Percentiles rank a stretch among this genome's conserved stretches.
Conservation (phyloP, 306 rosid genomes). For the Lathyrus sativus region DNA sequence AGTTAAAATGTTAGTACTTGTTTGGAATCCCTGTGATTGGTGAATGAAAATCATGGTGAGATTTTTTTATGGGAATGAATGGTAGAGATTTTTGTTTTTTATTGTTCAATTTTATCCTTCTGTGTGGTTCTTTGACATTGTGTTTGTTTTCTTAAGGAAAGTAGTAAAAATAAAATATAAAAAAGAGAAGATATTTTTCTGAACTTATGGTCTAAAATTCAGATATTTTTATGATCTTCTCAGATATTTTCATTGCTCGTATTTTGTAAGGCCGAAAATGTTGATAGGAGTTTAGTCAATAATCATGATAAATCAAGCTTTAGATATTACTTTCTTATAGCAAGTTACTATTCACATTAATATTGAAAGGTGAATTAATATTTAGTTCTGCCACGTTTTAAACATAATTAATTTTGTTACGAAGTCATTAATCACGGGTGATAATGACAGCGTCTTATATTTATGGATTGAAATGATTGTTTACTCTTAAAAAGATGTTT, state of each 20-base stretch:
- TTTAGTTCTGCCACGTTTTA: too few species aligned
- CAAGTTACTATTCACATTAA: too few species aligned
- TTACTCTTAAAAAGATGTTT: too few species aligned
- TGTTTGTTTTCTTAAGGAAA: neutral
- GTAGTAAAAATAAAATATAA: neutral
- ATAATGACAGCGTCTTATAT: too few species aligned
- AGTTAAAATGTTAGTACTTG: neutral
- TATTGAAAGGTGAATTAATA: too few species aligned
- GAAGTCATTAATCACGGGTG: too few species aligned
- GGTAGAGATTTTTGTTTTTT: neutral
- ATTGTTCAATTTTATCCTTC: neutral
- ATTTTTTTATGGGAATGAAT: slow-evolving; percentile 1
- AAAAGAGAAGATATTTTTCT: neutral
- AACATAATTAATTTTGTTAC: too few species aligned
- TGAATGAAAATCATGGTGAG: slow-evolving; percentile 13
- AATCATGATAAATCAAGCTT: too few species aligned
- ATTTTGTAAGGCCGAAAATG: neutral
- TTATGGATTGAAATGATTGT: too few species aligned
- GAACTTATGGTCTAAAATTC: neutral
- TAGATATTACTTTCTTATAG: too few species aligned
- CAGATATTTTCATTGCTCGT: neutral
- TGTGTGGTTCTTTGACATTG: neutral
- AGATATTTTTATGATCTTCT: neutral
- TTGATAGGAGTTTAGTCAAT: too few species aligned
- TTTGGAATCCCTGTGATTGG: slow-evolving; percentile 12